Evolutionary conservation across 108 stramenopile genomes (phyloP).

Genomic region (Nitzschia sp.): DNA sequence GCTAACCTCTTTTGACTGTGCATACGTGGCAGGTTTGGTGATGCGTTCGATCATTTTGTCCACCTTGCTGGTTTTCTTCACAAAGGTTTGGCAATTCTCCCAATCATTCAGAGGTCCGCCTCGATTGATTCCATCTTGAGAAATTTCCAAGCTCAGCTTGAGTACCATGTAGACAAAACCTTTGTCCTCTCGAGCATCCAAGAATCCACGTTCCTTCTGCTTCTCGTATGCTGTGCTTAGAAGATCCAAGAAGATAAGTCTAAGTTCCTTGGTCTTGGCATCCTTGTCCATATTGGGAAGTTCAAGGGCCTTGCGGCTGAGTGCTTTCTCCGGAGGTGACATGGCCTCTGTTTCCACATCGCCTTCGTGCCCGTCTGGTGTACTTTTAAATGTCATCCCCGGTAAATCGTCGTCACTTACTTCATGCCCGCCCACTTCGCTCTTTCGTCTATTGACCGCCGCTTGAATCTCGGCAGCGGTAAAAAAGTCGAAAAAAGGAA

Average conservation of each 20-base stretch:
- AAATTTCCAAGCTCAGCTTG: constrained; percentile 52
- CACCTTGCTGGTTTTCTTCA: neutral
- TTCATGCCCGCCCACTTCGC: too few species aligned
- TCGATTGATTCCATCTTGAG: constrained; percentile 41
- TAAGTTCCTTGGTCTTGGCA: constrained; percentile 38
- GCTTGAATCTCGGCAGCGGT: constrained; percentile 45
- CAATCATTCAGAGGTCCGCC: constrained; percentile 46
- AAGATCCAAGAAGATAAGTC: constrained; percentile 48
- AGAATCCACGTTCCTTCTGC: constrained; percentile 48
- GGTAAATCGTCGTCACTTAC: too few species aligned
- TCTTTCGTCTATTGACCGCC: too few species aligned
- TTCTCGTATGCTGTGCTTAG: constrained; percentile 46
- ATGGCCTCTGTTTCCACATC: too few species aligned
- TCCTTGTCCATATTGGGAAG: constrained; percentile 50
- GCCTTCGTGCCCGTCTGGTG: too few species aligned
- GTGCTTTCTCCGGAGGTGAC: too few species aligned
- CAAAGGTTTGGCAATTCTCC: constrained; percentile 2
- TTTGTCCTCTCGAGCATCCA: constrained; percentile 42
- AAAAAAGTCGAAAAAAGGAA: constrained; percentile 52
- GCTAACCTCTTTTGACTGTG: neutral
- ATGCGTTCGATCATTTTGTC: neutral
- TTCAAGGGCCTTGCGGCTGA: too few species aligned
- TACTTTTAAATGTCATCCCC: too few species aligned
- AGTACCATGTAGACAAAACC: constrained; percentile 44
- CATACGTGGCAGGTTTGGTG: too few species aligned